Evolutionary conservation across 225 moss, liverwort and hornwort genomes (phyloP).

Genomic region (Anthoceros angustus): DNA sequence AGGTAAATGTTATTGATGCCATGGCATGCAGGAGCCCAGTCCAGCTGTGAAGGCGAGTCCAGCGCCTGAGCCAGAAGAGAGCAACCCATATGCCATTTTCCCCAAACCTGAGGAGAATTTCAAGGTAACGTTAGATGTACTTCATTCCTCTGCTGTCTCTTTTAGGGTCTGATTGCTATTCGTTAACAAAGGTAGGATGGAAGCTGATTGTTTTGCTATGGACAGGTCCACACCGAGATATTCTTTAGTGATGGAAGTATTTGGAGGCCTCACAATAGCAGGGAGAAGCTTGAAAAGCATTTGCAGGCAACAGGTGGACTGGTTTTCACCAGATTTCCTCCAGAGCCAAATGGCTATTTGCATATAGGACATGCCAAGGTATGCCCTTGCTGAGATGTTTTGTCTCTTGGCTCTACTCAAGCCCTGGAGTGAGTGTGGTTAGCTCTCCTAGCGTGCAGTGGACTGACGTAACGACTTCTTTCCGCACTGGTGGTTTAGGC

Average conservation of each 20-base stretch:
- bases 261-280: conserved; percentile 65
- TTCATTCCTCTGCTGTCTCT: background rate
- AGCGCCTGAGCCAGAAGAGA: conserved; percentile 41
- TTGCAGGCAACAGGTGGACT: conserved; percentile 55
- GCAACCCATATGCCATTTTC: conserved; percentile 74
- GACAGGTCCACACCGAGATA: conserved; percentile 82
- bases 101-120: conserved; percentile 77
- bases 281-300: conserved; percentile 63
- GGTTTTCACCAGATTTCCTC: conserved; percentile 71
- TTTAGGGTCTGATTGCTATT: background rate
- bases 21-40: conserved; percentile 12
- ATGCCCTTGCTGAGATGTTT: background rate
- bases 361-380: conserved; percentile 99
- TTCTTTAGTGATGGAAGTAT: conserved; percentile 77
- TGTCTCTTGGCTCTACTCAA: too few species aligned
- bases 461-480: background rate
- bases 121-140: conserved; percentile 20
- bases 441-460: background rate
- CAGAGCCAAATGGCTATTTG: conserved; percentile 92
- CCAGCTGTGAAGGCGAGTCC: conserved; percentile 13
- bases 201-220: conserved; percentile 7
- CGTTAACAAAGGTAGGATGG: conserved; percentile 4
- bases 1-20: too few species aligned
- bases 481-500: conserved; percentile 31
- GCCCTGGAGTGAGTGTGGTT: too few species aligned